phyloP scores from a whole-genome alignment of 2,329 filamentous ascomycete species.

The Diaporthe sp. region DNA sequence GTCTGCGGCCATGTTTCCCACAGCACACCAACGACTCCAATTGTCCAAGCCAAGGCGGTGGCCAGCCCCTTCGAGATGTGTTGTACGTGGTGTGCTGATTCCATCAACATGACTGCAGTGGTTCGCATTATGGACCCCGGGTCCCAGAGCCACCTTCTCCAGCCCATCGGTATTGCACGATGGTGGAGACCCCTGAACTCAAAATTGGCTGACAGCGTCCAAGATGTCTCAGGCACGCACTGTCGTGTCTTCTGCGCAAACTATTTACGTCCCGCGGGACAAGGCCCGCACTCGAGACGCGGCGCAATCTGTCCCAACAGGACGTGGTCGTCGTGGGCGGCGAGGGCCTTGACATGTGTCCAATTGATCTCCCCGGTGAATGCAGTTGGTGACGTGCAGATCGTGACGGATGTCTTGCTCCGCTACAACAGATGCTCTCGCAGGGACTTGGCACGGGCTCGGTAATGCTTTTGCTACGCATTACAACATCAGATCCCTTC shows the following conservation, averaged over 20 bases:
- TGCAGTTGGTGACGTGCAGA: not conserved
- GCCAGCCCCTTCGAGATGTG: not conserved
- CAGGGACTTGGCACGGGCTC: not conserved
- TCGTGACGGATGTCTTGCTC: not conserved
- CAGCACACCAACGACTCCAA: not conserved
- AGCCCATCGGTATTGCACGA: not conserved
- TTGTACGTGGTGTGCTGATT: not conserved
- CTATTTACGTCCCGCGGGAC: not conserved
- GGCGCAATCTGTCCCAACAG: not conserved
- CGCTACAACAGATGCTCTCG: not conserved
- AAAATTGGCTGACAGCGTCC: not conserved
- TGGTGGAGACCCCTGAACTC: not conserved
- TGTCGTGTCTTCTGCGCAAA: not conserved
- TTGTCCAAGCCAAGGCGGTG: not conserved
- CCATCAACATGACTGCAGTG: not conserved
- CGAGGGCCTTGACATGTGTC: not conserved
- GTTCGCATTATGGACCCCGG: not conserved
- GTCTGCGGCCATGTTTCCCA: slow-evolving; percentile 6
- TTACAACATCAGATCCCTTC: not conserved
- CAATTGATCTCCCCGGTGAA: not conserved
- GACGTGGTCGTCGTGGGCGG: not conserved
- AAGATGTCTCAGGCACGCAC: not conserved
- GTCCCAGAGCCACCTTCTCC: not conserved
- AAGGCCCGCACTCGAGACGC: not conserved
- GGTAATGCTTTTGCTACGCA: slow-evolving; percentile 1